phyloP scores from a whole-genome alignment of 2,329 filamentous ascomycete species.

The Botrytis galanthina region DNA sequence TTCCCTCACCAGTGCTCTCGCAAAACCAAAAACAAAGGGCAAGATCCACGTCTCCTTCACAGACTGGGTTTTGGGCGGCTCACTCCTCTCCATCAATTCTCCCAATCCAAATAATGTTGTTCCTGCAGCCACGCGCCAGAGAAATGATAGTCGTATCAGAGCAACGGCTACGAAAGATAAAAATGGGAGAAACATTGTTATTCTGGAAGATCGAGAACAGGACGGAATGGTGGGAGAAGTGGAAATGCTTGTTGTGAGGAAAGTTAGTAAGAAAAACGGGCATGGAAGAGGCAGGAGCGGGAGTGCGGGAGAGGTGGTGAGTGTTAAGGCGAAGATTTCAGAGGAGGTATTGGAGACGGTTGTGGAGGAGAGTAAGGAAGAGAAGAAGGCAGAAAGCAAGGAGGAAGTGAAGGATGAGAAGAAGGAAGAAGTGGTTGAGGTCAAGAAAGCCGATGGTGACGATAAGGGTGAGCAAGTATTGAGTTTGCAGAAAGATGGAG shows the following conservation, averaged over 20 bases:
- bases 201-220: conserved; percentile 4
- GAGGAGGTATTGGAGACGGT: background rate
- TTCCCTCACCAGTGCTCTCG: background rate
- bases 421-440: conserved; percentile 12
- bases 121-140: background rate
- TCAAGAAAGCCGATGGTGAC: conserved; percentile 20
- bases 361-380: conserved; percentile 13
- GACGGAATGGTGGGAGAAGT: conserved; percentile 13
- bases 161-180: conserved; percentile 14
- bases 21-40: conserved; percentile 20
- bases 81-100: conserved; percentile 25
- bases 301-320: background rate
- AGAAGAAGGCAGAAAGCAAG: background rate
- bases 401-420: background rate
- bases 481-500: conserved; percentile 15
- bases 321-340: background rate
- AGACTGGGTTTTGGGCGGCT: conserved; percentile 36
- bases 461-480: conserved; percentile 7
- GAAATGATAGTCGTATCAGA: conserved; percentile 7
- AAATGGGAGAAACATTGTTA: conserved; percentile 4
- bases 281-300: background rate
- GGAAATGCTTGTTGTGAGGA: conserved; percentile 7
- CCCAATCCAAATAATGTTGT: background rate
- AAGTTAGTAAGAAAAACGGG: background rate
- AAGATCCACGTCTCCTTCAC: conserved; percentile 34